Evolutionary conservation across 805 yeast species (phyloP), one percentile per base, ranked within the genome.

Genomic region (Kodamaea kaohsiungensis): DNA sequence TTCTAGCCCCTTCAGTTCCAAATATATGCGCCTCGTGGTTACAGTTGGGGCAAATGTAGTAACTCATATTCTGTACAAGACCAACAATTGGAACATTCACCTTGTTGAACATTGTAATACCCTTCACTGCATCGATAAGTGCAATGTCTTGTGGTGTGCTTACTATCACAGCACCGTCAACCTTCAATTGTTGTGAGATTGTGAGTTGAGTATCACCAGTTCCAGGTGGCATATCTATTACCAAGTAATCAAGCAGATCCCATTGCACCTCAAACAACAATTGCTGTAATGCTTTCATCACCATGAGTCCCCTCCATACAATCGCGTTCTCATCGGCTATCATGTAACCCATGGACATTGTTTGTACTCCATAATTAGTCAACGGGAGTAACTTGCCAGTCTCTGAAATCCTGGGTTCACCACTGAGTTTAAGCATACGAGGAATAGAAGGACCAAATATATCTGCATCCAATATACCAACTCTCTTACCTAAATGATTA

Each of bases 311-410:
- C 52, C 96, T 75, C 96, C 96, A 90, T 0, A 87, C 93, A 4
- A 90, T 79, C 0, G 91, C 87, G 30, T 84, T 83, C 48, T 81
- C 85, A 7, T 87, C 87, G 1, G 79, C 68, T 1, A 89, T 80
- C 59, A 90, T 71, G 62, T 86, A 89, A 0, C 96, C 96, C 96
- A 90, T 90, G 0, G 96, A 89, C 96, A 90, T 90, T 6, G 91
- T 82, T 59, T 87, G 85, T 2, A 90, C 65, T 0, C 96, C 96
- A 59, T 85, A 88, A 64, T 88, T 89, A 9, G 76, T 66, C 60
- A 89, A 67, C 0, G 96, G 96, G 0, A 85, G 64, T 2, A 89
- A 71, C 59, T 80, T 79, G 0, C 91, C 89, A 1, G 61, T 59
- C 1, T 62, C 65, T 0, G 82, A 69, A 10, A 87, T 63, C 25